Base-by-base conservation (phyloP, 305 asterid species). In the Solanum chacoense region DNA sequence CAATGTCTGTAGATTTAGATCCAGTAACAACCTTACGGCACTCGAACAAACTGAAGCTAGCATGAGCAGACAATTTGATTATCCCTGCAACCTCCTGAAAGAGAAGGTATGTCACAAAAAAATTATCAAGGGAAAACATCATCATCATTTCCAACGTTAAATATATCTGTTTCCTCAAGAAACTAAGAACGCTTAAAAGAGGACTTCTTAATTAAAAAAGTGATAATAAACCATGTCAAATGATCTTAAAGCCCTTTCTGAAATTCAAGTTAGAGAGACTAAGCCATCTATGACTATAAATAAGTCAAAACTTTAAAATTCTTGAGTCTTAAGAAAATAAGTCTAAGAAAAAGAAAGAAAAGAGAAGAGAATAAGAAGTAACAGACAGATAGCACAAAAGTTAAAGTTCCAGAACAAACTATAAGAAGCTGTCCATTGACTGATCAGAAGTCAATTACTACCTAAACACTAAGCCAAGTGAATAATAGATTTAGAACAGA, bases 51-150 rank as follows among this genome's bases (percentile, higher is more conserved):
- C 98, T 93, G 93, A 97, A 97, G 97, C 99, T 94, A 89, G 96
- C 94, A 92, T 94, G 93, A 65, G 98, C 91, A 34, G 98, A 91
- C 94, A 97, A 91, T 91, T 95, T 96, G 90, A 97, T 97, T 93
- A 97, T 94, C 90, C 98, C 99, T 34, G 98, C 96, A 86, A 97
- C 98, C 94, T 96, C 99, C 99, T 97, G 95, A 88, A 91, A 89
- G 74, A 79, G 84, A 91, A 63, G 71, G 71, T 84, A 85, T 63
- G 35, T 59, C 86, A 84, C 72, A 84, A 5, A 10, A 81, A 31
- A 50, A 67, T 11, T 12, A 40, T 32, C 42, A 22, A 14, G 88
- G 50, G 86, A 35, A 67, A 87, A 73, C 28, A 2, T 37, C 84
- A 84, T 50, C 65, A 65, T 50, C 74, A 32, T 88, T 35, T 88